Base-by-base conservation (phyloP, 768 basidiomycete genomes). In the Collybia mongolica region DNA sequence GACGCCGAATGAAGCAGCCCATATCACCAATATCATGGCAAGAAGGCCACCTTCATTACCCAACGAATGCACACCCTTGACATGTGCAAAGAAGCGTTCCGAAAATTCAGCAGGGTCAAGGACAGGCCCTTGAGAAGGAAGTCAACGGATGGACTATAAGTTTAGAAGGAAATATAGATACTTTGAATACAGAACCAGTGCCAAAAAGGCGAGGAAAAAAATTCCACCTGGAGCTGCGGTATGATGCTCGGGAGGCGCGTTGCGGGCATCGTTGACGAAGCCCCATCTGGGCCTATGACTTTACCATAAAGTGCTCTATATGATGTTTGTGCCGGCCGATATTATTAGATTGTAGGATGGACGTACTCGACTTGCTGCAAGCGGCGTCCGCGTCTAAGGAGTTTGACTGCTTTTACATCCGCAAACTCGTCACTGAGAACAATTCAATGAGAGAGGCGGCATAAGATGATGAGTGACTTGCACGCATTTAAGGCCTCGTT, bases 401-500 rank as follows among this genome's bases (percentile, higher is more conserved):
- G 71, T 68, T 94, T 96, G 53, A 91, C 90, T 1, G 91, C 88
- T 63, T 94, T 94, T 39, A 93, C 84, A 58, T 93, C 87, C 18
- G 90, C 90, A 60, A 91, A 94, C 63, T 94, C 93, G 64, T 96
- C 93, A 19, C 93, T 96, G 66, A 14, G 14, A 57, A 23, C 26
- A 32, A 41, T 35, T n/a, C 36, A 50, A 53, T 36, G 44, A 18
- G 43, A 44, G 49, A 46, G 38, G 36, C 22, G 42, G 23, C 29
- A 22, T 5, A 6, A 20, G 35, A 18, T 40, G 36, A 50, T 36
- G 37, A n/a, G 37, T 12, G 15, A 81, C 92, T 59, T 75, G 93
- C 92, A 96, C 87, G 88, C 94, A 96, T 79, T 91, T 90, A 32
- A 93, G 79, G 19, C 84, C 85, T 39, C 94, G 86, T 65, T 95